Conservation (phyloP, 192 early-diverging fungal species). For the Diversispora epigaea region DNA sequence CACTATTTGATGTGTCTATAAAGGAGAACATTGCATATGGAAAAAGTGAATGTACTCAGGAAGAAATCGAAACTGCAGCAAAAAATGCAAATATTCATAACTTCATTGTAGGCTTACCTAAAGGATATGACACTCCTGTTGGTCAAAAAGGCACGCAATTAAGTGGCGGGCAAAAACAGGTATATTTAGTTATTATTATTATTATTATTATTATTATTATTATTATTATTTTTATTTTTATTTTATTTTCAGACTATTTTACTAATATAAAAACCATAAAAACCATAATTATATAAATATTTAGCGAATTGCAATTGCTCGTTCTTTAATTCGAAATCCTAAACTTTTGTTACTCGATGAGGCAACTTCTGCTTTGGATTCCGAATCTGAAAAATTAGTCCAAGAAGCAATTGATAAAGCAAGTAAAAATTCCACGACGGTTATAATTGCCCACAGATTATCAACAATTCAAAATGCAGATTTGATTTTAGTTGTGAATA, state of each 20-base stretch:
- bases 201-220: neutral
- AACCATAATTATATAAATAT: neutral
- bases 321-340: conserved; percentile 82
- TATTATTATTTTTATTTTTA: neutral
- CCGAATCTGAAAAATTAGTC: conserved; percentile 64
- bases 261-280: too few species aligned
- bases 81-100: conserved; percentile 62
- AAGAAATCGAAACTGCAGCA: conserved; percentile 54
- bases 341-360: conserved; percentile 81
- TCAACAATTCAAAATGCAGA: conserved; percentile 67
- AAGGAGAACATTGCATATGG: conserved; percentile 86
- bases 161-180: conserved; percentile 68
- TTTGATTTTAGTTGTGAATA: conserved; percentile 74
- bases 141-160: conserved; percentile 62
- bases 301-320: conserved; percentile 83
- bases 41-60: conserved; percentile 41
- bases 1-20: conserved; percentile 82
- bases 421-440: conserved; percentile 55
- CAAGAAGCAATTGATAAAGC: conserved; percentile 68
- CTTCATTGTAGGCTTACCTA: conserved; percentile 58
- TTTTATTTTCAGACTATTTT: neutral
- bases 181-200: neutral
- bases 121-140: conserved; percentile 63
- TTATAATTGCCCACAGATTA: conserved; percentile 71
- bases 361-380: conserved; percentile 72